Conservation (phyloP, 179 eudicot species). For the Pouteria campechiana region DNA sequence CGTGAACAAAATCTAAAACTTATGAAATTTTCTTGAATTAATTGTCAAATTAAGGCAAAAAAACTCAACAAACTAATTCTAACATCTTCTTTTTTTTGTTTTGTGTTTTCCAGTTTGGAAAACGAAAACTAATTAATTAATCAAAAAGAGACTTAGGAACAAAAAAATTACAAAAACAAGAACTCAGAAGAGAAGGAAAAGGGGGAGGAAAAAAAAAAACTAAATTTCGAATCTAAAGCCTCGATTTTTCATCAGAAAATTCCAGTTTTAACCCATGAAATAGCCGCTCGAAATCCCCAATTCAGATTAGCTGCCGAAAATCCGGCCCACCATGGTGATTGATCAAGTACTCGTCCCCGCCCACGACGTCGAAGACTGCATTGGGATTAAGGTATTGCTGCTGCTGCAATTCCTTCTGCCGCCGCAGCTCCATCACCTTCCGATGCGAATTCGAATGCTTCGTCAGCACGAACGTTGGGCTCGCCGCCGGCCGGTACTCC, state of each 20-base stretch:
- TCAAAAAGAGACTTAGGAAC: too few relatives aligned
- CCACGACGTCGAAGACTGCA: constrained; percentile 38
- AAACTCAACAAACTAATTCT: too few relatives aligned
- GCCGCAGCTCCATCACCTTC: constrained; percentile 81
- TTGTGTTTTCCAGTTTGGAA: too few relatives aligned
- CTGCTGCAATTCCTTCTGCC: constrained; percentile 61
- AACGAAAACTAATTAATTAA: too few relatives aligned
- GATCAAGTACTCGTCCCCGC: constrained; percentile 65
- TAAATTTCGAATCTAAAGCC: too few relatives aligned
- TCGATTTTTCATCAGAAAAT: too few relatives aligned
- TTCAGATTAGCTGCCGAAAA: constrained; percentile 54
- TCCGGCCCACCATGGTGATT: constrained; percentile 54
- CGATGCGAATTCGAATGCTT: constrained; percentile 92
- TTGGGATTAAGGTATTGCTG: constrained; percentile 25
- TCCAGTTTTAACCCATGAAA: too few relatives aligned
- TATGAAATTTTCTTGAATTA: too few relatives aligned
- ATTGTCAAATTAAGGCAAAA: too few relatives aligned
- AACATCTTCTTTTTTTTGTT: too few relatives aligned
- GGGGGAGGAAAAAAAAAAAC: constrained; percentile 3
- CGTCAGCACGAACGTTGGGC: constrained; percentile 77
- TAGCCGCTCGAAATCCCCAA: too few relatives aligned
- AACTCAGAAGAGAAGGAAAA: constrained; percentile 4
- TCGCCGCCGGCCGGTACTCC: constrained; percentile 91
- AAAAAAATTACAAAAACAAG: background rate
- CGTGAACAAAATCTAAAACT: too few relatives aligned